These are phyloP conservation scores for Ceraceosorus guamensis DNA, from an alignment of 1,284 basidiomycete species.

Conservation along the genomic window DNA sequence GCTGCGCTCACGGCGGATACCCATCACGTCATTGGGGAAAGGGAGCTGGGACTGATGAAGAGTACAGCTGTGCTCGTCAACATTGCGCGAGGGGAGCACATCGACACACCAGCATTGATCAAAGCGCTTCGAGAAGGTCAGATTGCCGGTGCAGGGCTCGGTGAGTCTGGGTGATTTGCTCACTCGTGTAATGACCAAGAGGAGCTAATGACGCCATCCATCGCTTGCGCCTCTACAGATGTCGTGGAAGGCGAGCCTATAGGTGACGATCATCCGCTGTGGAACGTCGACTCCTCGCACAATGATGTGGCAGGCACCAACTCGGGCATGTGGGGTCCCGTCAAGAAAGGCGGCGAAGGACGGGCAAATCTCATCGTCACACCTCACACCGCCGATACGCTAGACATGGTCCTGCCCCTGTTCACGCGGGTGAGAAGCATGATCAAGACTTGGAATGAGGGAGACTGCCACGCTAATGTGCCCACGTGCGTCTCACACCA, in stretches of 20 bases:
- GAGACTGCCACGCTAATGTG: too few species aligned
- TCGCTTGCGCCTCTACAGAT: too few species aligned
- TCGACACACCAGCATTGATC: constrained; percentile 71
- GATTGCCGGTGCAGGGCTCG: constrained; percentile 83
- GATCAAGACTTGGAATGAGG: too few species aligned
- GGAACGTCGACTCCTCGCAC: constrained; percentile 2
- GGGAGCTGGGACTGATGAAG: constrained; percentile 1
- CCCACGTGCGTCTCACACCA: too few species aligned
- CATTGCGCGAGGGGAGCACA: constrained; percentile 56
- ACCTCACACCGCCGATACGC: constrained; percentile 16
- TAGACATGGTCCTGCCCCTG: constrained; percentile 13
- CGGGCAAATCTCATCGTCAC: constrained; percentile 15
- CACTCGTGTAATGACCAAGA: too few species aligned
- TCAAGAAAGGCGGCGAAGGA: background rate
- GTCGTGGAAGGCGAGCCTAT: constrained; percentile 85
- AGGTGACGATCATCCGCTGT: constrained; percentile 11
- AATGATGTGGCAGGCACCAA: background rate
- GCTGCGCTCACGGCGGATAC: constrained; percentile 21
- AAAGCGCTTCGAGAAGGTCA: constrained; percentile 65
- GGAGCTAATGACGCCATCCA: too few species aligned
- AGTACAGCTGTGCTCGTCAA: constrained; percentile 19
- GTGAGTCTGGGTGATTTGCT: too few species aligned
- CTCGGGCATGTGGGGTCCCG: background rate
- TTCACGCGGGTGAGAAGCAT: too few species aligned
- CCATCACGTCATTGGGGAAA: constrained; percentile 5